Evolutionary conservation across 441 rosid genomes (phyloP).

Genomic region (Iberis amara): DNA sequence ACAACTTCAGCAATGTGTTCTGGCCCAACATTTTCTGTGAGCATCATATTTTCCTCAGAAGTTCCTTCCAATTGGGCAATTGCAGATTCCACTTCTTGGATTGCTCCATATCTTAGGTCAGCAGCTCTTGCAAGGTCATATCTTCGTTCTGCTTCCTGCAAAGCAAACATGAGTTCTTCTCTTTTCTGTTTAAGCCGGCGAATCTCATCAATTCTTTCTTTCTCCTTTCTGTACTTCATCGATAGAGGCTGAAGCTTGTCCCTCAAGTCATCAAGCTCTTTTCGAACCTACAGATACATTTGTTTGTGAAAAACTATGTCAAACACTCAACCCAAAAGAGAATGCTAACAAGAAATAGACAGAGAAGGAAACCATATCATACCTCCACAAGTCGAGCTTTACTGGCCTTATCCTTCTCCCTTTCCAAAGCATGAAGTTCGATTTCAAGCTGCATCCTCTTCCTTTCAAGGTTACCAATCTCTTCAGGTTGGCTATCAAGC

Average conservation of each 20-base stretch:
- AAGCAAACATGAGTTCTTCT: constrained; percentile 63
- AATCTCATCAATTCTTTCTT: constrained; percentile 82
- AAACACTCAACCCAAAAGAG: not conserved
- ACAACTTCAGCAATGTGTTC: constrained; percentile 95
- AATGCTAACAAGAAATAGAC: not conserved
- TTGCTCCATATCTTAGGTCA: constrained; percentile 73
- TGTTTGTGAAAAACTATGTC: not conserved
- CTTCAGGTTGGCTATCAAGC: constrained; percentile 93
- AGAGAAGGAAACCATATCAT: constrained; percentile 19
- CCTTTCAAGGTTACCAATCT: constrained; percentile 83
- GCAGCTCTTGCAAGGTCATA: constrained; percentile 89
- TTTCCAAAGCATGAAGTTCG: constrained; percentile 85
- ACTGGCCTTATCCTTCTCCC: constrained; percentile 91
- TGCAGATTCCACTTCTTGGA: constrained; percentile 77
- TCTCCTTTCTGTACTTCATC: constrained; percentile 86
- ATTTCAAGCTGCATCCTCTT: constrained; percentile 82
- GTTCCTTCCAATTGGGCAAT: constrained; percentile 58
- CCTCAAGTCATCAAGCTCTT: constrained; percentile 85
- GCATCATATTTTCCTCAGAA: constrained; percentile 56
- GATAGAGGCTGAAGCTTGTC: constrained; percentile 83
- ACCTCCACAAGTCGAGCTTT: constrained; percentile 85
- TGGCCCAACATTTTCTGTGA: constrained; percentile 80
- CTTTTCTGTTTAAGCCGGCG: constrained; percentile 70
- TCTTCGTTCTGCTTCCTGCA: constrained; percentile 90
- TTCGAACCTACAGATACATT: constrained; percentile 52